Evolutionary conservation across 2,329 filamentous ascomycete genomes (phyloP).

Genomic region (Leptosphaerulina australis): DNA sequence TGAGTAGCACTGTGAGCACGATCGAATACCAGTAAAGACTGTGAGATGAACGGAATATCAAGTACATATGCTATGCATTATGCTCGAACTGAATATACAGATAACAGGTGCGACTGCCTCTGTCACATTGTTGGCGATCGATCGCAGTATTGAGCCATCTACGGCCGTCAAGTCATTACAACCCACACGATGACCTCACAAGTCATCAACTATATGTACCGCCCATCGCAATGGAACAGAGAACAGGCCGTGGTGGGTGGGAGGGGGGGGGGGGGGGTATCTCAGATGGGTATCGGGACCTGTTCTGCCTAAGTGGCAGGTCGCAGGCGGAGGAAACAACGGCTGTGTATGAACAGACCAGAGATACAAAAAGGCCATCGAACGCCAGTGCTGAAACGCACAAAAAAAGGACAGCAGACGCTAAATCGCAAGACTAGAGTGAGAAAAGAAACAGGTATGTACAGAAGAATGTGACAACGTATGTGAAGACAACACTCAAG

Average conservation of each 20-base stretch:
- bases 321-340: slow-evolving; percentile 4
- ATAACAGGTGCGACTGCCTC: slow-evolving; percentile 3
- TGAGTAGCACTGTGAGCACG: neutral
- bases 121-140: slow-evolving; percentile 11
- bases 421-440: slow-evolving; percentile 33
- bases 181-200: slow-evolving; percentile 10
- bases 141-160: slow-evolving; percentile 18
- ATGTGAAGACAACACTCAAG: slow-evolving; percentile 25
- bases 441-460: slow-evolving; percentile 24
- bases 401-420: slow-evolving; percentile 21
- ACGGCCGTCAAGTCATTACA: slow-evolving; percentile 15
- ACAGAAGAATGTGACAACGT: slow-evolving; percentile 26
- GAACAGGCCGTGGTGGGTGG: too few species aligned
- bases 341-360: slow-evolving; percentile 8
- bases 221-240: slow-evolving; percentile 19
- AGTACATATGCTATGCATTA: slow-evolving; percentile 1
- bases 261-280: too few species aligned
- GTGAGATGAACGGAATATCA: neutral
- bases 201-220: slow-evolving; percentile 21
- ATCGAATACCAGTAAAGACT: neutral
- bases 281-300: slow-evolving; percentile 35
- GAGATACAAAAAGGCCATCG: slow-evolving; percentile 3
- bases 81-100: slow-evolving; percentile 13
- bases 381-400: slow-evolving; percentile 30
- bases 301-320: slow-evolving; percentile 9